A percentile compares a stretch with the other conserved stretches of the same genome.
These are phyloP conservation scores for Penicillium sp. DNA, from an alignment of 2,329 filamentous ascomycete genomes.

Conservation along the genomic window DNA sequence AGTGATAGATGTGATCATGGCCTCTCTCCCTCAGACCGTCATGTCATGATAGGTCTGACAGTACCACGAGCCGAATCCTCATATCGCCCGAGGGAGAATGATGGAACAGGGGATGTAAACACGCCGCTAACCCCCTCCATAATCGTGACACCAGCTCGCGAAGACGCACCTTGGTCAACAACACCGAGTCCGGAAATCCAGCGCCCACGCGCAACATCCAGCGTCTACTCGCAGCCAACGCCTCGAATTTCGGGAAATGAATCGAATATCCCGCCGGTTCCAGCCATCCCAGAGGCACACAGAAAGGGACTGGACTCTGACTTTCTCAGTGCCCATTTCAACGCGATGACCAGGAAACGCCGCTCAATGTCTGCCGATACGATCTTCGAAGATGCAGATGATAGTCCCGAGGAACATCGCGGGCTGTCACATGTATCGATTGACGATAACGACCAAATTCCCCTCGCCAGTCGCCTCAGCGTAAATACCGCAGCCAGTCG, in stretches of 20 bases:
- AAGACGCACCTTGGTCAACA: slow-evolving; percentile 42
- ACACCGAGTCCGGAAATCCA: slow-evolving; percentile 27
- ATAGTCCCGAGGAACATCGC: slow-evolving; percentile 18
- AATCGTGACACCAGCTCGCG: slow-evolving; percentile 50
- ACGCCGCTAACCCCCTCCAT: slow-evolving; percentile 52
- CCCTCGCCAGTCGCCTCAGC: slow-evolving; percentile 34
- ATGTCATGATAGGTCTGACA: slow-evolving; percentile 52
- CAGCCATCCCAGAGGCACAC: slow-evolving; percentile 43
- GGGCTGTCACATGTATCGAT: background rate
- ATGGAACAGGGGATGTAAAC: slow-evolving; percentile 33
- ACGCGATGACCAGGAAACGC: slow-evolving; percentile 28
- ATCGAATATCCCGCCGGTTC: slow-evolving; percentile 44
- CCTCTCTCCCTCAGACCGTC: slow-evolving; percentile 50
- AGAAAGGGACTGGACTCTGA: slow-evolving; percentile 17
- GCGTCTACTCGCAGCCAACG: slow-evolving; percentile 50
- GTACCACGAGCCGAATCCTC: slow-evolving; percentile 42
- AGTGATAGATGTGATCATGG: slow-evolving; percentile 35
- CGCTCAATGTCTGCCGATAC: slow-evolving; percentile 41
- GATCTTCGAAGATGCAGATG: slow-evolving; percentile 38
- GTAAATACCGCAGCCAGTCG: slow-evolving; percentile 42
- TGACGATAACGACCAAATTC: slow-evolving; percentile 31
- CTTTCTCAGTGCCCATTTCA: slow-evolving; percentile 20
- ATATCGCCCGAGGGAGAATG: slow-evolving; percentile 28
- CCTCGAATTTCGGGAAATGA: slow-evolving; percentile 31
- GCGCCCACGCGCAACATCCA: slow-evolving; percentile 43